These are phyloP conservation scores for Phytophthora parvispora DNA, from an alignment of 352 stramenopile species.

Conservation along the genomic window DNA sequence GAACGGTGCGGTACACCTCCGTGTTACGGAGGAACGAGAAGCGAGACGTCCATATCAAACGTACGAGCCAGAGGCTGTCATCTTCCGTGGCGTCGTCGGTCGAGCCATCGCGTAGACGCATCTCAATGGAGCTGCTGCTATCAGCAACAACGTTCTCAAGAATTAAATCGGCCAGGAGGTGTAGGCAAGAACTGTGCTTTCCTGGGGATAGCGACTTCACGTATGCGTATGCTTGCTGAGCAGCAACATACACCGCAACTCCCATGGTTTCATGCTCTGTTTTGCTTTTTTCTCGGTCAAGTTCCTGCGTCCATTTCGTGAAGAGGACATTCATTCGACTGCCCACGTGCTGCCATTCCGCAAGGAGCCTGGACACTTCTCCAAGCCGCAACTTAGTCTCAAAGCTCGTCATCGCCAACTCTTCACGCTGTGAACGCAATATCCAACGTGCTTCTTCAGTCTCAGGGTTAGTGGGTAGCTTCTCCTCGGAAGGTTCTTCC, in stretches of 20 bases:
- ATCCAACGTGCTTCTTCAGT: constrained; percentile 15
- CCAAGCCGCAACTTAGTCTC: constrained; percentile 25
- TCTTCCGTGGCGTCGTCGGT: background rate
- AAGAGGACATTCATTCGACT: constrained; percentile 10
- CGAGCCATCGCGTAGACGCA: background rate
- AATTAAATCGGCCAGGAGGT: constrained; percentile 2
- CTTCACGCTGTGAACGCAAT: constrained; percentile 25
- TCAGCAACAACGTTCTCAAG: background rate
- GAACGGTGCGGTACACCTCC: constrained; percentile 18
- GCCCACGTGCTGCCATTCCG: constrained; percentile 21
- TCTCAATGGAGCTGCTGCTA: background rate
- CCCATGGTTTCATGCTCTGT: constrained; percentile 8
- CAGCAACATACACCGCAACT: background rate
- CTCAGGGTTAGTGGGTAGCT: background rate
- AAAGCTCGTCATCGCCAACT: constrained; percentile 23
- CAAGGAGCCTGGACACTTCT: constrained; percentile 1
- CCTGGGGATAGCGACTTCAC: background rate
- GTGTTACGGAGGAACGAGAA: constrained; percentile 48
- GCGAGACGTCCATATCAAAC: constrained; percentile 44
- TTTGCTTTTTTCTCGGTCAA: constrained; percentile 9
- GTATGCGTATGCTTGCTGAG: constrained; percentile 14
- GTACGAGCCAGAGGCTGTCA: constrained; percentile 2
- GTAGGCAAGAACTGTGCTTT: background rate
- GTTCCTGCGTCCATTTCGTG: constrained; percentile 20
- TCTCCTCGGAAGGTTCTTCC: background rate